phyloP scores from a whole-genome alignment of 768 basidiomycete genomes.

The Phylloporus arenicola region DNA sequence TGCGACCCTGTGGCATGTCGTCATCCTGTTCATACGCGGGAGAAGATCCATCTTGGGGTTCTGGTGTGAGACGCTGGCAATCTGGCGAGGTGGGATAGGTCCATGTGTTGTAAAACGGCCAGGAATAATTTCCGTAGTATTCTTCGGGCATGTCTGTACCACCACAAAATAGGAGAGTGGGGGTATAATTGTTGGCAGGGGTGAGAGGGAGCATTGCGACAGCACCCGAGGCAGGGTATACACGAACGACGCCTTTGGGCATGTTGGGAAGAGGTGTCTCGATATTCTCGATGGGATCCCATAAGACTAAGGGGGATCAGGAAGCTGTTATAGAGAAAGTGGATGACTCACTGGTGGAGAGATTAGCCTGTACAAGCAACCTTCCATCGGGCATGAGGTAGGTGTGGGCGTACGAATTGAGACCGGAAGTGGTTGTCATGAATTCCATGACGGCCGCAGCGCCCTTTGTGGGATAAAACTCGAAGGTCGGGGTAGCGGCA shows the following conservation, averaged over 20 bases:
- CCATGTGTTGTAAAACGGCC: slow-evolving; percentile 71
- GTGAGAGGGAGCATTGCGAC: slow-evolving; percentile 88
- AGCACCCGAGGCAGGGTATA: slow-evolving; percentile 88
- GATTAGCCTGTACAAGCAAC: slow-evolving; percentile 76
- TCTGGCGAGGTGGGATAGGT: slow-evolving; percentile 61
- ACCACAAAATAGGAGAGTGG: slow-evolving; percentile 87
- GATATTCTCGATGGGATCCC: slow-evolving; percentile 48
- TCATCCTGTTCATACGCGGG: slow-evolving; percentile 68
- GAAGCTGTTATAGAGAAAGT: neutral
- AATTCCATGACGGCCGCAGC: slow-evolving; percentile 53
- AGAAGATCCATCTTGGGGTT: slow-evolving; percentile 62
- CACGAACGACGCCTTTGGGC: slow-evolving; percentile 69
- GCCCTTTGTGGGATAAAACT: slow-evolving; percentile 68
- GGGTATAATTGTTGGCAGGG: slow-evolving; percentile 80
- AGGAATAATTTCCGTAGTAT: slow-evolving; percentile 72
- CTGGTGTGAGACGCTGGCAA: slow-evolving; percentile 83
- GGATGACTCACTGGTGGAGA: slow-evolving; percentile 53
- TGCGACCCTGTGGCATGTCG: slow-evolving; percentile 64
- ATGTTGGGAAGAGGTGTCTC: slow-evolving; percentile 66
- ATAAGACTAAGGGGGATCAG: slow-evolving; percentile 32
- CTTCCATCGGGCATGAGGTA: slow-evolving; percentile 71
- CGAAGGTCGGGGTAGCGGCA: slow-evolving; percentile 72
- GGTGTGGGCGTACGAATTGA: slow-evolving; percentile 72
- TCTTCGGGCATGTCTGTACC: slow-evolving; percentile 73
- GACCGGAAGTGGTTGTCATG: slow-evolving; percentile 64